Evolutionary conservation across 768 basidiomycete genomes (phyloP), one percentile per base, ranked within the genome.

Genomic region (Pisolithus microcarpus): DNA sequence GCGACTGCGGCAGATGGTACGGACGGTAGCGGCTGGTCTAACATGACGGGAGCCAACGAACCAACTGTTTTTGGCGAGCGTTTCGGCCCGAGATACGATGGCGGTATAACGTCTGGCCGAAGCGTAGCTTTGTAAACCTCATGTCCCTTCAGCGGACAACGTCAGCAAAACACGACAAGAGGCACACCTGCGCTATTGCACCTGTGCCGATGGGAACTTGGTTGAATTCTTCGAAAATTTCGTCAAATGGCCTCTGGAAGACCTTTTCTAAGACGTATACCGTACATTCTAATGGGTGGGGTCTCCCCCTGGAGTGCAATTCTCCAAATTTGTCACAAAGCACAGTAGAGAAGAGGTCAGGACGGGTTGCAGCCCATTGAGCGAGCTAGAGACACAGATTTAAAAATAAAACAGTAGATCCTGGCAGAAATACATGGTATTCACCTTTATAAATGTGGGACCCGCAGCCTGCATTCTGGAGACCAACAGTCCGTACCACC

Each of bases 331-430:
- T 78, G 49, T 88, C 79, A 67, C 96, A 99, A 18, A 99, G 80
- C 11, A 80, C 66, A 19, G 83, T 74, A 3, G 96, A 91, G 70
- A 99, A 98, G 3, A 99, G 74, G 67, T 99, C 96, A 38, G 85
- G 87, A 34, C 96, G 81, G 15, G 94, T 93, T 13, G 87, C 96
- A 7, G 96, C 96, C 96, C 96, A 99, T 78, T 99, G 96, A 5
- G 92, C 88, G 49, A 99, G 78, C 92, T 94, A 64, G 19, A 49
- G 16, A 38, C 30, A 26, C 24, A 53, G 43, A 11, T 47, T 48
- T 15, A 58, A 42, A 36, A 6, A 7, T 26, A 7, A 7, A 26
- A 26, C 26, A 26, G 15, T 61, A 48, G 43, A 43, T 13, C 54
- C 31, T 40, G 11, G 55, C 37, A 28, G 39, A 21, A 38, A 49